These are phyloP conservation scores for Rhizodiscina lignyota DNA, from an alignment of 495 filamentous ascomycete genomes.

Conservation along the genomic window DNA sequence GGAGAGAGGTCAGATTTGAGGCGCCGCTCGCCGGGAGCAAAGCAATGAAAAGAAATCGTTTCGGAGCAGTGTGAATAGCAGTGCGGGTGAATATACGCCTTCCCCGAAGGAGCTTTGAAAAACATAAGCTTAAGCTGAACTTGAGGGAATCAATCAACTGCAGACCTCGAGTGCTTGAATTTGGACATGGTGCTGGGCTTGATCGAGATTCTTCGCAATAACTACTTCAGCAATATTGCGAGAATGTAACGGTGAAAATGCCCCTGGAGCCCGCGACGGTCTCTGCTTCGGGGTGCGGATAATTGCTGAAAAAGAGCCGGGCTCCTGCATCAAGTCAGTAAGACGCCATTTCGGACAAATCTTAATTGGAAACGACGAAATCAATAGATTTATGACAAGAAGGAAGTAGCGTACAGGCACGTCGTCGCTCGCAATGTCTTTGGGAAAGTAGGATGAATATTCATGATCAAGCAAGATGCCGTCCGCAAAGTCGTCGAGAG, in stretches of 20 bases:
- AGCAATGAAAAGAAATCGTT: slow-evolving; percentile 66
- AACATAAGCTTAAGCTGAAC: background rate
- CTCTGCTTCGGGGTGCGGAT: too few relatives aligned
- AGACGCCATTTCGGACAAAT: too few relatives aligned
- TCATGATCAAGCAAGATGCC: slow-evolving; percentile 34
- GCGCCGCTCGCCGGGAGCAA: slow-evolving; percentile 34
- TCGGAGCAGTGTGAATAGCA: slow-evolving; percentile 53
- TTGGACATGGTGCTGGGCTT: slow-evolving; percentile 55
- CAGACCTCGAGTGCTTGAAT: slow-evolving; percentile 64
- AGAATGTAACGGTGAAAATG: too few relatives aligned
- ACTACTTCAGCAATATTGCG: slow-evolving; percentile 58
- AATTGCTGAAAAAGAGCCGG: too few relatives aligned
- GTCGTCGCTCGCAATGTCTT: background rate
- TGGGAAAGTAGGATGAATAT: too few relatives aligned
- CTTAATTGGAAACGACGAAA: too few relatives aligned
- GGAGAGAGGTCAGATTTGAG: too few relatives aligned
- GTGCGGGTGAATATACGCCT: slow-evolving; percentile 59
- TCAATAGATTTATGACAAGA: background rate
- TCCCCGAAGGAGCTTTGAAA: slow-evolving; percentile 54
- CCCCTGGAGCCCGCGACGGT: too few relatives aligned
- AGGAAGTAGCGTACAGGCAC: background rate
- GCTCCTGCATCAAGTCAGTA: too few relatives aligned
- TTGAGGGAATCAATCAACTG: background rate
- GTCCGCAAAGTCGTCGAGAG: slow-evolving; percentile 62
- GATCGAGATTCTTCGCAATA: slow-evolving; percentile 64